Base-by-base conservation (phyloP, 1,284 basidiomycete genomes). In the Malassezia nana region DNA sequence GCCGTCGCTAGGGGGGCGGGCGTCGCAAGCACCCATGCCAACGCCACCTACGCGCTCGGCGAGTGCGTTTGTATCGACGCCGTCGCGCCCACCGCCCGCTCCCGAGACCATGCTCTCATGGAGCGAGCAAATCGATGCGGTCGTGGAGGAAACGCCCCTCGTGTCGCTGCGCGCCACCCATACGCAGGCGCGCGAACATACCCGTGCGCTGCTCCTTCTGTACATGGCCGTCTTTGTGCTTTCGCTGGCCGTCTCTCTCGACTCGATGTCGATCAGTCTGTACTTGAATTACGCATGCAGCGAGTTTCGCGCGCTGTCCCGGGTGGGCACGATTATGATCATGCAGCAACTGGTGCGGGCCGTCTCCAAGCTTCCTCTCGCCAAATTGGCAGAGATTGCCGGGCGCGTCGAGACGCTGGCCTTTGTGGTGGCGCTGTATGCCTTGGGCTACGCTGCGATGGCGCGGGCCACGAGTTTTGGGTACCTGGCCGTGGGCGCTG, bases 331-430 rank as follows among this genome's bases (percentile, higher is more conserved):
- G 12, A 64, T 73, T 2, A 60, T 65, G 6, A 73, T 73, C 40
- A 65, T 66, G 18, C 70, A 73, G 64, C 54, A 73, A 56, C 64
- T 73, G 54, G 58, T 79, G 52, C 77, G 82, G 55, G 82, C 82
- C 20, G 79, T 83, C 41, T 81, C 84, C 31, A 88, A 88, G 75
- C 86, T 86, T 22, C 79, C 86, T 41, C 83, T 86, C 63, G 86
- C 86, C 3, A 87, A 87, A 74, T 74, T 87, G 30, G 81, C 85
- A 2, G 86, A 89, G 66, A 81, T 85, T 25, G 65, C 78, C 10
- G 79, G 79, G 1, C 76, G 78, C 41, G 77, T 76, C 0, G 76
- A 78, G 57, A 76, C 85, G 0, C 86, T 83, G 64, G 74, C 81
- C 40, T 66, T 81, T 41, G 82, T 85, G 46, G 75, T 76, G 5